Evolutionary conservation across 2,329 filamentous ascomycete genomes (phyloP), one percentile per base, ranked within the genome.

Genomic region (Mycosphaerella arachidis): DNA sequence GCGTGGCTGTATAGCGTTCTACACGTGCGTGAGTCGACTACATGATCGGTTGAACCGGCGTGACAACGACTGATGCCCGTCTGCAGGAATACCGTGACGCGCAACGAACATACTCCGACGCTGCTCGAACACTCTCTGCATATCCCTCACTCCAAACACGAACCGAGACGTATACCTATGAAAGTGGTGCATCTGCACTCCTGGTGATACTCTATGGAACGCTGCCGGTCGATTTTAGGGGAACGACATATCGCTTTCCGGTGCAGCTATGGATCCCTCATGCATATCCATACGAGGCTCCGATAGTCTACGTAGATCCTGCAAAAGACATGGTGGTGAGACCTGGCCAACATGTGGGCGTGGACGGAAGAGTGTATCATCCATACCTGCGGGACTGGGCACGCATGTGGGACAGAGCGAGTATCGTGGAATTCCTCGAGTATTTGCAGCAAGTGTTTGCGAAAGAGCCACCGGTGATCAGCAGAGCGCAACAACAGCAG

Each of bases 1-100:
- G 92, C 92, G 78, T 97, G 93, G 93, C 86, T 97, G 6, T 96
- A 96, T 78, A 94, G 90, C 77, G 88, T 96, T 58, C 78, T 97
- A 60, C 70, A 71, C 54, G 71, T 72, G 60, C 90, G 88, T 63
- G 24, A 16, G n/a, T 20, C 53, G 50, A 24, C 16, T 40, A 12
- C 52, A 35, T 37, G 27, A 24, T 24, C 24, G 24, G 24, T 20
- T 30, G 52, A 48, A 40, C 30, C n/a, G 4, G 43, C 33, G 29
- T 43, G 40, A 27, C n/a, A 40, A n/a, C 50, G 31, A 60, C 70
- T 62, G 53, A 62, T 33, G 52, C 72, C 24, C 61, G 72, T 74
- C 66, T 71, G 53, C 75, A 97, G 90, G 91, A 96, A 83, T 97
- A 99, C 74, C 86, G 87, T 74, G 91, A 97, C 78, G 88, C 95